Percentiles rank a stretch among this genome's conserved stretches.
phyloP scores from a whole-genome alignment of 352 stramenopile genomes.

The Paralagenidium karlingii region DNA sequence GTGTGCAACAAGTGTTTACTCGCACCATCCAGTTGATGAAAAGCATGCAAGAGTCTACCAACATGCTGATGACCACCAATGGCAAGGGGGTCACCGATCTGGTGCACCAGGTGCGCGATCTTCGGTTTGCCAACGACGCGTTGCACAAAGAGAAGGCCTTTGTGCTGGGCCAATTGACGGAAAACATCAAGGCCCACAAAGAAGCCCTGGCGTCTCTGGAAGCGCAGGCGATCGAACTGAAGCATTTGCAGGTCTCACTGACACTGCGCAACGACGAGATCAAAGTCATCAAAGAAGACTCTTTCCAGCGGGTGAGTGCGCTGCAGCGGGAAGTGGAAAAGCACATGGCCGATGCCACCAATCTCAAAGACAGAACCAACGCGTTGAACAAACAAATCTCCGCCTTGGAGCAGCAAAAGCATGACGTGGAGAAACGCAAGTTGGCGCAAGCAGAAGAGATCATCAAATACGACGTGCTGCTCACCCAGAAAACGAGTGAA shows the following conservation, averaged over 20 bases:
- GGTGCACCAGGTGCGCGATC: constrained; percentile 23
- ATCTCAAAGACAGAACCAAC: constrained; percentile 47
- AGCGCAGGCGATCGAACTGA: constrained; percentile 43
- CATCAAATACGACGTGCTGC: constrained; percentile 42
- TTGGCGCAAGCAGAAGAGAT: constrained; percentile 32
- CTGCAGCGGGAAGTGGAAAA: constrained; percentile 22
- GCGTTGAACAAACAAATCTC: constrained; percentile 17
- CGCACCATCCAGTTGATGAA: constrained; percentile 27
- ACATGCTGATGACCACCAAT: constrained; percentile 4
- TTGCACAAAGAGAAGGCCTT: constrained; percentile 48
- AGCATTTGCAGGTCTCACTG: constrained; percentile 27
- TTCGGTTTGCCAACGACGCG: constrained; percentile 33
- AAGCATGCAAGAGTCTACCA: constrained; percentile 27
- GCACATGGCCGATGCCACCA: constrained; percentile 17
- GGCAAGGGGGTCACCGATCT: no score
- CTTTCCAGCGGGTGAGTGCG: constrained; percentile 13
- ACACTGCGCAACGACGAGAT: constrained; percentile 32
- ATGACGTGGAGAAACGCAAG: constrained; percentile 33
- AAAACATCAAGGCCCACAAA: constrained; percentile 31
- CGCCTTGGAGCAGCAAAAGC: constrained; percentile 13
- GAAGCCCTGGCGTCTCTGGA: constrained; percentile 26
- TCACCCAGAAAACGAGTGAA: constrained; percentile 36
- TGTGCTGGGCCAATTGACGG: constrained; percentile 39
- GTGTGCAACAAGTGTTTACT: constrained; percentile 19
- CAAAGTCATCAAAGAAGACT: constrained; percentile 17